Conservation (phyloP, 176 grass and related monocot species). For the Raddia guianensis region DNA sequence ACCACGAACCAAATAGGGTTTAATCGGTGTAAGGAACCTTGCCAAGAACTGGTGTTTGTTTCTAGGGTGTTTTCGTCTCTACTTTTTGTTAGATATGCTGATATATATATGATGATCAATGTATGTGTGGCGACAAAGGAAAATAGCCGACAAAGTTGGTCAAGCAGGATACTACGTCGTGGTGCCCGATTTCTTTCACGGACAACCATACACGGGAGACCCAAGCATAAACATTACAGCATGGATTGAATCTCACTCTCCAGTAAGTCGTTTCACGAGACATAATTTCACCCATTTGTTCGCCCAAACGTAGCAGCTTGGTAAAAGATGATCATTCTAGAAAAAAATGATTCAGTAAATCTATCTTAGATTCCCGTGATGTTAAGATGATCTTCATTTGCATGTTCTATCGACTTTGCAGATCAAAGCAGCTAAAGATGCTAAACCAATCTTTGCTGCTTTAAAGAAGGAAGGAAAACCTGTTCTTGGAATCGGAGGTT, state of each 20-base stretch:
- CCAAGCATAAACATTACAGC: slow-evolving; percentile 18
- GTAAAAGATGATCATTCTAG: neutral
- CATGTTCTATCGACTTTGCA: neutral
- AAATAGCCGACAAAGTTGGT: slow-evolving; percentile 44
- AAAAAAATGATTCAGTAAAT: neutral
- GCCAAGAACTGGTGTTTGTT: too few species aligned
- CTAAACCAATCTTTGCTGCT: slow-evolving; percentile 21
- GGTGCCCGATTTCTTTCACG: slow-evolving; percentile 46
- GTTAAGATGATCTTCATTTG: neutral
- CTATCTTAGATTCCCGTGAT: neutral
- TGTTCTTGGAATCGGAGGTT: slow-evolving; percentile 25
- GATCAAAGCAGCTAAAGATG: slow-evolving; percentile 26
- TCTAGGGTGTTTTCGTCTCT: neutral
- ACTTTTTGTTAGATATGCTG: neutral
- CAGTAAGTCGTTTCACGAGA: slow-evolving; percentile 6
- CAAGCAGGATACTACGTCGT: slow-evolving; percentile 39
- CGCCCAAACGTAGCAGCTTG: neutral
- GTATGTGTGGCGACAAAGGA: slow-evolving; percentile 1
- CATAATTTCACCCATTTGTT: neutral
- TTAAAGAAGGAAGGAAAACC: neutral
- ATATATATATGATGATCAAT: neutral
- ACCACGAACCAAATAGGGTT: too few species aligned
- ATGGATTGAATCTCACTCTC: slow-evolving; percentile 36
- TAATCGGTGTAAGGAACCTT: too few species aligned
- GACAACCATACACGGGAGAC: slow-evolving; percentile 21